Conservation (phyloP, 192 early-diverging fungal genomes). For the Coemansia asiatica region DNA sequence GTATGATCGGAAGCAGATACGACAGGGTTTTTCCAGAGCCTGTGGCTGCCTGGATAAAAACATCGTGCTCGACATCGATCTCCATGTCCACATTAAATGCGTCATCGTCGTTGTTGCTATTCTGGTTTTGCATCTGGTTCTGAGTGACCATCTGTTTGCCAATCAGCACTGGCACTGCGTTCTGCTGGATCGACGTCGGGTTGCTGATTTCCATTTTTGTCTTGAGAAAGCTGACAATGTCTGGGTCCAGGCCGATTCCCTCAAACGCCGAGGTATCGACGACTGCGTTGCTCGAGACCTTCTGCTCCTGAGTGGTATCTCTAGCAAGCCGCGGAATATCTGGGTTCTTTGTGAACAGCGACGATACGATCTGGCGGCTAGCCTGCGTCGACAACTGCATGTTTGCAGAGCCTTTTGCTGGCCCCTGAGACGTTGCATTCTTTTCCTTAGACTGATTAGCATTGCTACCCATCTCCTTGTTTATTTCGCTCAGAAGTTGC, state of each 20-base stretch:
- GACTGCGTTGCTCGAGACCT: constrained; percentile 48
- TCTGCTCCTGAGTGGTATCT: constrained; percentile 24
- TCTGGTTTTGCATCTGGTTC: neutral
- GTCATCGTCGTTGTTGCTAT: neutral
- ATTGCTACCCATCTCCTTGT: neutral
- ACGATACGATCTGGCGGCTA: constrained; percentile 68
- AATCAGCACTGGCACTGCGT: constrained; percentile 46
- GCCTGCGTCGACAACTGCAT: constrained; percentile 58
- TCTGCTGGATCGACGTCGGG: constrained; percentile 89
- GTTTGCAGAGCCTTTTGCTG: constrained; percentile 14
- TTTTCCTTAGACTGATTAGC: constrained; percentile 4
- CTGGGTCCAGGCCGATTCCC: constrained; percentile 73
- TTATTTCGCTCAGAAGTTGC: constrained; percentile 30
- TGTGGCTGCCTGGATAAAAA: constrained; percentile 92
- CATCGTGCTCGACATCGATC: constrained; percentile 63
- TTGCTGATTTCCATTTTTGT: constrained; percentile 71
- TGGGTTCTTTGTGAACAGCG: constrained; percentile 79
- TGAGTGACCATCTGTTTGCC: neutral
- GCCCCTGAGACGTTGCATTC: too few species aligned
- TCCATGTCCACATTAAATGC: constrained; percentile 49
- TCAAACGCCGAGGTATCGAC: constrained; percentile 62
- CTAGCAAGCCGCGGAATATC: constrained; percentile 43
- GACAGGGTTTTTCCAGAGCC: constrained; percentile 98
- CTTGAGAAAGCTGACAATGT: constrained; percentile 68
- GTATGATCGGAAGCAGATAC: constrained; percentile 90